Evolutionary conservation across 257 asterid species (phyloP), one percentile per base, ranked within the genome.

Genomic region (Striga asiatica): DNA sequence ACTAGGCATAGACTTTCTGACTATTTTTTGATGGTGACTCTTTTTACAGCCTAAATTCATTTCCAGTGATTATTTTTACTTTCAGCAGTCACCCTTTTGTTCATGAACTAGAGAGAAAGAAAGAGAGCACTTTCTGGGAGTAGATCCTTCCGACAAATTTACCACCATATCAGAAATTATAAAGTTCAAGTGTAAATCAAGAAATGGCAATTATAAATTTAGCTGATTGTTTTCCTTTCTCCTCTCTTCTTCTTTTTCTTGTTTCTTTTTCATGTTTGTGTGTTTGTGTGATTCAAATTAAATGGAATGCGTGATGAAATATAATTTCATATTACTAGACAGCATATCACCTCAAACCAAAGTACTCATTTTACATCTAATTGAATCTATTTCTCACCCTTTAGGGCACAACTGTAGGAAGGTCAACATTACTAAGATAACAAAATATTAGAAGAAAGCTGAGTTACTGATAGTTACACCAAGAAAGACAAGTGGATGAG

Each of bases 401-500:
- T 55, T 29, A 16, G 60, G 53, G 22, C 13, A 51, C 24, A 21
- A 5, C 21, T 37, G 53, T 43, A 12, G 16, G 21, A 50, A 62
- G 12, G 38, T 16, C 37, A 23, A 6, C 31, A 55, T 29, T 27
- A 34, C 55, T 17, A 58, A 37, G 27, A 46, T 58, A 45, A 53
- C 22, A 25, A 63, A 5, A 46, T 10, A 14, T 63, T 16, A 48
- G 5, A 16, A 27, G 38, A 56, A 38, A 50, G 23, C 35, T 34
- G 58, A 65, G 53, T 46, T 64, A 31, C 37, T 45, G 61, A 42
- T 20, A 31, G 43, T 49, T 50, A 58, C 19, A n/a, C 45, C 20
- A 31, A 59, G 61, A 49, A 58, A 50, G 25, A 24, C 16, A 56
- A 67, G 52, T 52, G 8, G 23, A 53, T 20, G 56, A 58, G 24